phyloP scores from a whole-genome alignment of 768 basidiomycete genomes.

The Vararia minispora region DNA sequence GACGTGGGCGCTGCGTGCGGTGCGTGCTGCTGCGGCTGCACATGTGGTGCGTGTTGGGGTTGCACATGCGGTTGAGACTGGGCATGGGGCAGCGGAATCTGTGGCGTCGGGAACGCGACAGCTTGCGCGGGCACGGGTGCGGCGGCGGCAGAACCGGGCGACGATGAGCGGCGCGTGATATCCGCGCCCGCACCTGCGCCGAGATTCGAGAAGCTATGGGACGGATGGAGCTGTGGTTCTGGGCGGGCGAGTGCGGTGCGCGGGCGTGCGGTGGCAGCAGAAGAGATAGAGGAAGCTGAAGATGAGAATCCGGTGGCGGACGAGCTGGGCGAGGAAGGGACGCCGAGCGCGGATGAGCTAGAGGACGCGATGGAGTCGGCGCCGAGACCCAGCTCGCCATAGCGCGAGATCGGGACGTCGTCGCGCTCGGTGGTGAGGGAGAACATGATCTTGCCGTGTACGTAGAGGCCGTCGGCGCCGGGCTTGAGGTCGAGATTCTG shows the following conservation, averaged over 20 bases:
- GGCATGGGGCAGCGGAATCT: conserved; percentile 2
- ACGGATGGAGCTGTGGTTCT: background rate
- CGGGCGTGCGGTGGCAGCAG: too few relatives aligned
- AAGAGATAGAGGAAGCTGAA: too few relatives aligned
- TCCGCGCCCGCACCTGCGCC: too few relatives aligned
- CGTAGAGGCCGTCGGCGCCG: conserved; percentile 60
- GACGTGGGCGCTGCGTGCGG: background rate
- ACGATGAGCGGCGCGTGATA: too few relatives aligned
- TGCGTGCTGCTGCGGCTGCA: conserved; percentile 6
- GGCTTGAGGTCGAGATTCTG: conserved; percentile 69
- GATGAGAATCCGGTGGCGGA: too few relatives aligned
- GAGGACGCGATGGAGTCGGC: too few relatives aligned
- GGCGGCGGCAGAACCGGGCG: too few relatives aligned
- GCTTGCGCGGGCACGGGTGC: too few relatives aligned
- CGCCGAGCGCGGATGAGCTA: too few relatives aligned
- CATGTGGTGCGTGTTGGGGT: background rate
- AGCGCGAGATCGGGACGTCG: conserved; percentile 10
- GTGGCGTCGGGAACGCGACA: background rate
- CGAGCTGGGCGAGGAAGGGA: too few relatives aligned
- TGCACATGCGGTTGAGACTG: conserved; percentile 5
- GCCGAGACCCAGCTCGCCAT: too few relatives aligned
- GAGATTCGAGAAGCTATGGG: background rate
- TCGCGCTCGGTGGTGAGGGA: conserved; percentile 26
- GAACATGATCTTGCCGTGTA: conserved; percentile 76
- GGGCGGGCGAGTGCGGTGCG: background rate